phyloP scores from a whole-genome alignment of 2,329 filamentous ascomycete species.

The Colletotrichum sp. region DNA sequence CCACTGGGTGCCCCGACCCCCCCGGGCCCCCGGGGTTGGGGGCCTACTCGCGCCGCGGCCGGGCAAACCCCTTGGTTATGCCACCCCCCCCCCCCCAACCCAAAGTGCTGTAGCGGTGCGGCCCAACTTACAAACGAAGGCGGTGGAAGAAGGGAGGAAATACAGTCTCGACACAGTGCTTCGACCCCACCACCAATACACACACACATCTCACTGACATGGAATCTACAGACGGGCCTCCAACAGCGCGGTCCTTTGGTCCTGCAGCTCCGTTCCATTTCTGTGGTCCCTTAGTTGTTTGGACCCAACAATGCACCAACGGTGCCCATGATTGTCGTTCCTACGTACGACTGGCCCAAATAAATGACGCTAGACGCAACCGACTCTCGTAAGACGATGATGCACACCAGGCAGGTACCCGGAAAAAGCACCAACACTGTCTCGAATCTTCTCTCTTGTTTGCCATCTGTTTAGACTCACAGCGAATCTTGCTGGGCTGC shows the following conservation, averaged over 20 bases:
- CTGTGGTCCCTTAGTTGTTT: not conserved
- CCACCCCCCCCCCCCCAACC: not conserved
- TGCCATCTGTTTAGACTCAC: not conserved
- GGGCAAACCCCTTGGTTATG: no score
- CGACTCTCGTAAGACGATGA: slow-evolving; percentile 16
- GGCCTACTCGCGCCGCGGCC: no score
- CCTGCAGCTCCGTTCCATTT: not conserved
- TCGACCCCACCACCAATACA: not conserved
- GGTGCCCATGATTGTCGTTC: not conserved
- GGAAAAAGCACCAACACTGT: not conserved
- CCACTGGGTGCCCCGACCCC: no score
- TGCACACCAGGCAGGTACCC: slow-evolving; percentile 1
- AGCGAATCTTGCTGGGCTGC: not conserved
- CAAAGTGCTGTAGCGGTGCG: not conserved
- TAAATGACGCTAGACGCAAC: slow-evolving; percentile 1
- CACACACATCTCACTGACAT: not conserved
- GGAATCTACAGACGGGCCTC: not conserved
- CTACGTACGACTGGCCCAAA: not conserved
- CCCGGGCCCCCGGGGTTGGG: no score
- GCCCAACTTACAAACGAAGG: not conserved
- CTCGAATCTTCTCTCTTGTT: not conserved
- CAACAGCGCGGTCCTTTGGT: not conserved
- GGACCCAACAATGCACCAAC: not conserved
- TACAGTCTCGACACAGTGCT: not conserved
- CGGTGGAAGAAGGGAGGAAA: not conserved